Percentiles rank a stretch among this genome's conserved stretches.
Evolutionary conservation across 371 early-diverging fungal genomes (phyloP).

Genomic region (Mortierella sp.): DNA sequence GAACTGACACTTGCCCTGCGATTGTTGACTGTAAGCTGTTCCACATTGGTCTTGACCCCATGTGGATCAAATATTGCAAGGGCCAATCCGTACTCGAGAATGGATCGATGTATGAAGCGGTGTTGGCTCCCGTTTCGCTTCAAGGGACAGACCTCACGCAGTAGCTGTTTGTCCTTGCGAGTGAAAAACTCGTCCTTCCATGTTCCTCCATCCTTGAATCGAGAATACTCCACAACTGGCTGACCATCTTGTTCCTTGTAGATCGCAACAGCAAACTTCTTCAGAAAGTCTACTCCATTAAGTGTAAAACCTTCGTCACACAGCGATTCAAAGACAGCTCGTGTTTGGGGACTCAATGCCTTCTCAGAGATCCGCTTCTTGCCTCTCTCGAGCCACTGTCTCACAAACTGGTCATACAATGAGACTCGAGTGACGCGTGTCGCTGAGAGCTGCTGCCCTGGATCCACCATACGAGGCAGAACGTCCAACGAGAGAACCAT

Average conservation of each 20-base stretch:
- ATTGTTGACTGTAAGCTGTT: too few relatives aligned
- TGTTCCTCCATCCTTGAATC: not conserved
- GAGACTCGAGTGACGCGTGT: not conserved
- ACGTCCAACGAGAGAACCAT: not conserved
- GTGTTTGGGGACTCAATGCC: not conserved
- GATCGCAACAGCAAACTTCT: slow-evolving; percentile 15
- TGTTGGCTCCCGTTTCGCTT: slow-evolving; percentile 6
- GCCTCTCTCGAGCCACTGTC: slow-evolving; percentile 1
- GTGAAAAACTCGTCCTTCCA: slow-evolving; percentile 8
- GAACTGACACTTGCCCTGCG: too few relatives aligned
- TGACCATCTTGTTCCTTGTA: slow-evolving; percentile 7
- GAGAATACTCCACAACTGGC: slow-evolving; percentile 2
- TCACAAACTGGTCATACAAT: not conserved
- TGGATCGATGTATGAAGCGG: slow-evolving; percentile 20
- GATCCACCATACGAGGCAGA: not conserved
- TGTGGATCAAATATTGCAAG: slow-evolving; percentile 1
- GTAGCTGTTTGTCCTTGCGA: not conserved
- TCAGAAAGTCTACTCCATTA: not conserved
- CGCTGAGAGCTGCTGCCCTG: not conserved
- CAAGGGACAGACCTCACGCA: not conserved
- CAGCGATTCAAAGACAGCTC: not conserved
- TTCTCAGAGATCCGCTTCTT: not conserved
- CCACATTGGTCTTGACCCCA: too few relatives aligned
- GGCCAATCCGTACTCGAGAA: slow-evolving; percentile 8
- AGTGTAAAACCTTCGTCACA: not conserved